Evolutionary conservation across 208 protist species (phyloP), one percentile per base, ranked within the genome.

Genomic region (Leishmania gerbilli): DNA sequence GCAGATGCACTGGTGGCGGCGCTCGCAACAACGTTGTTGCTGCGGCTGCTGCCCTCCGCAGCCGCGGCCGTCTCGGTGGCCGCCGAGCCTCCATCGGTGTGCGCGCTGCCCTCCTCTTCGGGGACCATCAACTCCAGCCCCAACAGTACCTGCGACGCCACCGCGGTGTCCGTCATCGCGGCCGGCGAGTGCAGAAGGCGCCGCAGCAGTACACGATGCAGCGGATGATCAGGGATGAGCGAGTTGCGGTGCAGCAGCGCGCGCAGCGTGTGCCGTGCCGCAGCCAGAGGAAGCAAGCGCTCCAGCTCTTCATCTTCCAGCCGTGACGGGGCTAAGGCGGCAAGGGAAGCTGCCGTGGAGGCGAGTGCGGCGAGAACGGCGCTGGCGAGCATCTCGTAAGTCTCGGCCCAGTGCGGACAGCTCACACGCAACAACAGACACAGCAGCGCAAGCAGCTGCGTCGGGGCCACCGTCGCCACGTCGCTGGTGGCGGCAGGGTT

Each of bases 221-320:
- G 87, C 8, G 89, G 80, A 75, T 95, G 90, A 62, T 92, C 89
- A 1, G 91, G 93, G 34, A 95, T 79, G 76, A 90, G 84, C 1
- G 88, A 89, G 77, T 89, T 85, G 60, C 93, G 91, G 19, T 82
- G 85, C 62, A 93, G 79, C 55, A 95, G 58, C 27, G 88, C 84
- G 15, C 65, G 84, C 11, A 93, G 37, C 11, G 90, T 74, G 62
- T 72, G 79, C n/a, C 80, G 72, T 56, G 79, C 72, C n/a, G 72
- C 56, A 2, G 49, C 7, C 21, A 88, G 31, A 34, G 86, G 83
- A 13, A 80, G 49, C 21, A 68, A 37, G 1, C 40, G 27, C 37
- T 71, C 56, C 42, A 86, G 34, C 47, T 68, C 80, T 24, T 34
- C 51, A 15, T 72, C 77, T n/a, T 53, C 53, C 4, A 80, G 27